Evolutionary conservation across 768 basidiomycete genomes (phyloP), one percentile per base, ranked within the genome.

Genomic region (Cystobasidium onofrii): DNA sequence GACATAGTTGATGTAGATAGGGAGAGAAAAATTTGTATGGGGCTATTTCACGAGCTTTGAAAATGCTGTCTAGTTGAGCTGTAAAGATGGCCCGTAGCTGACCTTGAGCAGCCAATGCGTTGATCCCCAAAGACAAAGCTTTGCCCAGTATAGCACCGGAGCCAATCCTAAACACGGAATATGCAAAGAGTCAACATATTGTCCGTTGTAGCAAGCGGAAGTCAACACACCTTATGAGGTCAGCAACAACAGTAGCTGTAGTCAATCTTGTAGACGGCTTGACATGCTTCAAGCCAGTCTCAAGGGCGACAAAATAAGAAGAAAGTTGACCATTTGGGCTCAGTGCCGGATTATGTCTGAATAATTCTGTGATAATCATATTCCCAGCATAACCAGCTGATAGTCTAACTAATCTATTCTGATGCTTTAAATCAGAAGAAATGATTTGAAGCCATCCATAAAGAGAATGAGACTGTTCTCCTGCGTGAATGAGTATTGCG

Each of bases 11-110:
- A 33, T 66, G 29, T 66, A 67, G 55, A 52, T 70, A 64, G 13
- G 73, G 73, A 1, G 73, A 64, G 29, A 74, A 64, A 15, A 74
- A 63, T 50, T 69, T 74, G 62, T 74, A 74, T 1, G 73, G 39
- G 4, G 44, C 41, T n/a, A 46, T 52, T 13, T 54, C 50, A 4
- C 73, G 39, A 2, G 12, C 33, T 54, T 69, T 69, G 66, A 33
- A 36, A 13, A 74, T 10, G 20, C 44, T 44, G 33, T 46, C 66
- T 33, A 69, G 44, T 25, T 71, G 69, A 36, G 69, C 54, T 12
- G 55, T 71, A 13, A 71, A n/a, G 27, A 71, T 34, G 2, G 54
- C 27, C 18, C 43, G 29, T 27, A 71, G 36, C 36, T 57, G 50
- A 39, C 52, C 52, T 31, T n/a, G 29, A 33, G 34, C 33, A 1